Conservation (phyloP, 345 rosid species). For the Barbarea vulgaris region DNA sequence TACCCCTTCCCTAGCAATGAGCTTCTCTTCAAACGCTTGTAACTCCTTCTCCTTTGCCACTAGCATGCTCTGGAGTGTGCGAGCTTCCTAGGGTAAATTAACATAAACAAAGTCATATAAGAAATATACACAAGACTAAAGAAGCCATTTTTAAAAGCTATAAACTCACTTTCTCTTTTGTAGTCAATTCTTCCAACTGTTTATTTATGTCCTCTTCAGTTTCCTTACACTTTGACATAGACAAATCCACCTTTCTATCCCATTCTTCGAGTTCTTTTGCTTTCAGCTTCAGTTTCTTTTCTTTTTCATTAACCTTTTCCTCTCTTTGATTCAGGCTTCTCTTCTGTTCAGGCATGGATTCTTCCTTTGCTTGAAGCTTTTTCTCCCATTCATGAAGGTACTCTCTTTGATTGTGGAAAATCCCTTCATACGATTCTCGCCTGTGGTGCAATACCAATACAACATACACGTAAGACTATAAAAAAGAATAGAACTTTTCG, state of each 20-base stretch:
- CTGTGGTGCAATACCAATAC: constrained; percentile 44
- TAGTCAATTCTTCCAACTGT: constrained; percentile 56
- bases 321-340: constrained; percentile 63
- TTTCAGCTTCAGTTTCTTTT: constrained; percentile 49
- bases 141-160: constrained; percentile 9
- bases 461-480: constrained; percentile 7
- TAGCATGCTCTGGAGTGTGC: constrained; percentile 47
- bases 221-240: constrained; percentile 56
- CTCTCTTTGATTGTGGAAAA: constrained; percentile 67
- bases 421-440: constrained; percentile 71
- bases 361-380: constrained; percentile 58
- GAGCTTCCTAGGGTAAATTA: constrained; percentile 54
- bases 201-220: constrained; percentile 57
- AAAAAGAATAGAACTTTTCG: neutral
- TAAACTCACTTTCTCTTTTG: constrained; percentile 66
- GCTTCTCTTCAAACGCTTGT: constrained; percentile 62
- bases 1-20: constrained; percentile 75
- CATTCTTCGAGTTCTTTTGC: constrained; percentile 58
- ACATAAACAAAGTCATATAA: constrained; percentile 31
- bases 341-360: constrained; percentile 54
- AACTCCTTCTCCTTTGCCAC: constrained; percentile 59
- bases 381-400: constrained; percentile 78
- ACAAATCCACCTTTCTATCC: constrained; percentile 52
- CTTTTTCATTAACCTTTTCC: constrained; percentile 63
- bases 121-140: neutral